Base-by-base conservation (phyloP, 1,284 basidiomycete genomes). In the Meripilus lineatus region DNA sequence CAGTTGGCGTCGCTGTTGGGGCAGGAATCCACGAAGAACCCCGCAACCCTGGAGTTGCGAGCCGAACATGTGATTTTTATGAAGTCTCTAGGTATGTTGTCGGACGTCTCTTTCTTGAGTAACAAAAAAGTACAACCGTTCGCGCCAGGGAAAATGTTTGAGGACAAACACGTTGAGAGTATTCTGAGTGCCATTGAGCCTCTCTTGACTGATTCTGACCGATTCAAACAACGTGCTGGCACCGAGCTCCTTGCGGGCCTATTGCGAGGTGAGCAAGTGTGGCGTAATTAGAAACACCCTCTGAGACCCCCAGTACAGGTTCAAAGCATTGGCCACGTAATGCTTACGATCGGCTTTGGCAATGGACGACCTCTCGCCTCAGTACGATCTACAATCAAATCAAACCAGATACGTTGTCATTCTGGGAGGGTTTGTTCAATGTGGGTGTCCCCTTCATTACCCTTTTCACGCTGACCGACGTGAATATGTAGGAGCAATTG, bases 171-270 rank as follows among this genome's bases (percentile, higher is more conserved):
- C 5, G 60, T 90, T 21, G 69, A 77, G 32, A 62, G 65, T 17
- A 63, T 89, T 11, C 64, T 88, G 38, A 60, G 66, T 13, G 62
- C 69, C 11, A 65, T 83, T 25, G 84, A 90, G 37, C 70, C 77
- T 6, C 59, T 88, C 33, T 64, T 89, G 38, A 70, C 69, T 25
- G 85, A 85, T 47, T 57, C 75, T 30, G 90, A 97, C 60, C 88
- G 92, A 46, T 95, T 92, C 70, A 90, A 92, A 65, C 93, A 95
- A 59, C 79, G 94, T 24, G 92, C 92, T 18, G 86, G 87, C 5
- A 90, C 87, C 40, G 95, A 99, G 69, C 69, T 96, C 24, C 62
- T 97, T 28, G 76, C 81, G 36, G 94, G 93, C 34, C 58, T 89
- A 38, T 61, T 87, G 40, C 74, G 81, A 52, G 83, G 83, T 83